phyloP scores from a whole-genome alignment of 2,329 filamentous ascomycete genomes.

The Aspergillus sp. region DNA sequence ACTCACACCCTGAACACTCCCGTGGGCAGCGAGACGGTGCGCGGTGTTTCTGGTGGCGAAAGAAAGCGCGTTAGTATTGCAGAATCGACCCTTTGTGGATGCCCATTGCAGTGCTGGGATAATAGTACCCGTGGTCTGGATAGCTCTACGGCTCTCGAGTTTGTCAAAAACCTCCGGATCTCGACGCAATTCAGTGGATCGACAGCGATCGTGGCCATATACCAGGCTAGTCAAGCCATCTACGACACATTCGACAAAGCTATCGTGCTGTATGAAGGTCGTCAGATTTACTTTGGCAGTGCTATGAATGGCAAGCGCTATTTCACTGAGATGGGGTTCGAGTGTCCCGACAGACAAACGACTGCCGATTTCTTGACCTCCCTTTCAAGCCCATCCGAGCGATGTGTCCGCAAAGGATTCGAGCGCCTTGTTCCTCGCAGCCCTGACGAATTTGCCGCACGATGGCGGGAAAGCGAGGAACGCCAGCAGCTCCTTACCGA shows the following conservation, averaged over 20 bases:
- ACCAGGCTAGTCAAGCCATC: slow-evolving; percentile 40
- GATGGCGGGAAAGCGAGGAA: slow-evolving; percentile 47
- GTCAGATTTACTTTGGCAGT: slow-evolving; percentile 66
- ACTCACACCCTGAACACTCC: slow-evolving; percentile 45
- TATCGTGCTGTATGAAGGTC: slow-evolving; percentile 62
- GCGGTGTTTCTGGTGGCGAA: slow-evolving; percentile 53
- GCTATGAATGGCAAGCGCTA: slow-evolving; percentile 51
- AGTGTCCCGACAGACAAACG: slow-evolving; percentile 58
- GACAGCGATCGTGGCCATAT: slow-evolving; percentile 46
- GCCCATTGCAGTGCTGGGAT: slow-evolving; percentile 40
- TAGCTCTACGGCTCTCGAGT: slow-evolving; percentile 48
- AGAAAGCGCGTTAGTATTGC: slow-evolving; percentile 54
- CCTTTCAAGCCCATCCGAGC: slow-evolving; percentile 55
- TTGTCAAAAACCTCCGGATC: slow-evolving; percentile 43
- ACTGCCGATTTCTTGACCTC: slow-evolving; percentile 63
- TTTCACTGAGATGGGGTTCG: slow-evolving; percentile 62
- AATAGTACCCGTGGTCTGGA: slow-evolving; percentile 44
- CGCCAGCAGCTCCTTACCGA: slow-evolving; percentile 32
- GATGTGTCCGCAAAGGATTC: slow-evolving; percentile 48
- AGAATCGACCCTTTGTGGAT: slow-evolving; percentile 41
- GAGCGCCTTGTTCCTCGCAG: slow-evolving; percentile 57
- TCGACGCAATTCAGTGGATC: slow-evolving; percentile 41
- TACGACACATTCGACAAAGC: slow-evolving; percentile 61
- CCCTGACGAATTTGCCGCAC: slow-evolving; percentile 56
- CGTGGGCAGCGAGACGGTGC: slow-evolving; percentile 47